Conservation (phyloP, 1,284 basidiomycete genomes). For the Pseudozyma flocculosa region DNA sequence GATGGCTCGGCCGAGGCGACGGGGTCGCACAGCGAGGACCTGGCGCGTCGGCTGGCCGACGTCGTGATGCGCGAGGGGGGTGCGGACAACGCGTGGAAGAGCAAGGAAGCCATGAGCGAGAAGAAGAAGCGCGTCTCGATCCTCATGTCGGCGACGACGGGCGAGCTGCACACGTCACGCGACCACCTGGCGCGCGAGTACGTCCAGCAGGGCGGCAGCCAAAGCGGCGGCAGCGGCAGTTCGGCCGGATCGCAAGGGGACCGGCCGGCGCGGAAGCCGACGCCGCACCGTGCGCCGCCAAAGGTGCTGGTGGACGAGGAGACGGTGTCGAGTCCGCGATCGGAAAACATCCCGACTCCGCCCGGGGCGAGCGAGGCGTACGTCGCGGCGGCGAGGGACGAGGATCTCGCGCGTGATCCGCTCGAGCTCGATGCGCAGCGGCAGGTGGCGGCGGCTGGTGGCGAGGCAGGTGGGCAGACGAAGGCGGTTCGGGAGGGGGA, state of each 20-base stretch:
- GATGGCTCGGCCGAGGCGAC: not conserved
- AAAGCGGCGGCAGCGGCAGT: not conserved
- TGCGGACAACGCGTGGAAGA: not conserved
- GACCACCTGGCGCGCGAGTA: not conserved
- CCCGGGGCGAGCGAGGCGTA: slow-evolving; percentile 17
- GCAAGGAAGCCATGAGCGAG: not conserved
- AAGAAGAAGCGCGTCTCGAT: not conserved
- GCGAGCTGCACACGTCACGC: not conserved
- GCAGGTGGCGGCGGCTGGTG: too few relatives aligned
- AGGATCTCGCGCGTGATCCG: not conserved
- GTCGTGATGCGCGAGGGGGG: not conserved
- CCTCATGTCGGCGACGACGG: not conserved
- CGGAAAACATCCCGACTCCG: slow-evolving; percentile 14
- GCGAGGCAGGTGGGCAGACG: too few relatives aligned
- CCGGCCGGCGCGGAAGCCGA: not conserved
- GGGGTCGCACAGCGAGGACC: not conserved
- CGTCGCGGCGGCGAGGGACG: not conserved
- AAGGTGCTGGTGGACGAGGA: slow-evolving; percentile 28
- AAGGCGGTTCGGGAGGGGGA: too few relatives aligned
- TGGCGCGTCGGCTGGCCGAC: not conserved
- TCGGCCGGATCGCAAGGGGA: not conserved
- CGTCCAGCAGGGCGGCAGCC: not conserved
- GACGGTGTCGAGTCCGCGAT: slow-evolving; percentile 11
- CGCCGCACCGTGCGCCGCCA: slow-evolving; percentile 14
- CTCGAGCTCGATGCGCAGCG: not conserved